Conservation (phyloP, 2,329 filamentous ascomycete species). For the Fusarium albidum region DNA sequence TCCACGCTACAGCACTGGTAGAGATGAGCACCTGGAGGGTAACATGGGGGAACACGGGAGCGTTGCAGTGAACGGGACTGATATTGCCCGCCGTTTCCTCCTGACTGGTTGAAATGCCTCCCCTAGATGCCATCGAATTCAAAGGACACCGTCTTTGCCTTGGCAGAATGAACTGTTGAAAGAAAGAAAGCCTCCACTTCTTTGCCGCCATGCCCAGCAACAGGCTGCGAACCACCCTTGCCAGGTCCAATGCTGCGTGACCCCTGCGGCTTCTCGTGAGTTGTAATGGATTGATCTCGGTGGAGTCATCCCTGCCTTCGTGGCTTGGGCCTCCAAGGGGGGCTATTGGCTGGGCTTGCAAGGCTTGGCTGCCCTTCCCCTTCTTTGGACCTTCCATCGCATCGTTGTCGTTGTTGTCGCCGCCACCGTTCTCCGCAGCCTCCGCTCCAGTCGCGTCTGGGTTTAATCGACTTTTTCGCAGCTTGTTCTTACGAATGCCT, state of each 20-base stretch:
- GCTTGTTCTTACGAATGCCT: conserved; percentile 10
- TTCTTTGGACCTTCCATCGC: conserved; percentile 25
- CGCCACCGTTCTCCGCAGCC: conserved; percentile 24
- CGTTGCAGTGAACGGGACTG: background rate
- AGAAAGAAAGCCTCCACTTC: conserved; percentile 11
- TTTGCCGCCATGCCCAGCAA: conserved; percentile 17
- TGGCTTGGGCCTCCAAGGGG: background rate
- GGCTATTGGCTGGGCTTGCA: conserved; percentile 21
- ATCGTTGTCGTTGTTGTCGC: conserved; percentile 23
- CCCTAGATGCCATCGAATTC: no score
- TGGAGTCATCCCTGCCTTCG: conserved; percentile 12
- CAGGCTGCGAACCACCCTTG: conserved; percentile 11
- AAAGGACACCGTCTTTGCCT: no score
- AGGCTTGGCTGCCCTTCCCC: conserved; percentile 2
- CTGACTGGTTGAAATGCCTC: background rate
- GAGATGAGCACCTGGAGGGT: background rate
- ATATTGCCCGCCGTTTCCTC: background rate
- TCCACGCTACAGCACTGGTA: background rate
- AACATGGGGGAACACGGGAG: no score
- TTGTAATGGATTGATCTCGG: conserved; percentile 9
- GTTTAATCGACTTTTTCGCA: conserved; percentile 7
- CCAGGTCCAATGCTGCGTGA: conserved; percentile 1
- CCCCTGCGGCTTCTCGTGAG: conserved; percentile 11
- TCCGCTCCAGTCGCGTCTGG: conserved; percentile 14
- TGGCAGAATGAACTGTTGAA: conserved; percentile 5